Percentiles rank a stretch among this genome's conserved stretches.
Conservation (phyloP, 2,329 filamentous ascomycete genomes). For the Pseudopyrenochaeta lycopersici region DNA sequence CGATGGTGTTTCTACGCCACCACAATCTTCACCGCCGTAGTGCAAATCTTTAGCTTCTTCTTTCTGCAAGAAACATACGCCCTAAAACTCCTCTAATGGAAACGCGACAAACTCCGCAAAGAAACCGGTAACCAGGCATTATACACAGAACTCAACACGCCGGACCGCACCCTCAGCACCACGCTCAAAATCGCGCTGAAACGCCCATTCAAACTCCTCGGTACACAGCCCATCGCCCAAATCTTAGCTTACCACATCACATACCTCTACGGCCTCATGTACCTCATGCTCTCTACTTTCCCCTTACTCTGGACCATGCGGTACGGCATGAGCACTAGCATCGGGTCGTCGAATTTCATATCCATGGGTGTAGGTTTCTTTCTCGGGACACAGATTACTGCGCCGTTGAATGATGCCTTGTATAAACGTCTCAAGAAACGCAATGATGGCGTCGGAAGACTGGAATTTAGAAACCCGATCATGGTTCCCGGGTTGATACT, state of each 20-base stretch:
- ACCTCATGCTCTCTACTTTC: conserved; percentile 70
- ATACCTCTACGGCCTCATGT: conserved; percentile 70
- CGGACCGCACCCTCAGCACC: conserved; percentile 44
- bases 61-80: conserved; percentile 73
- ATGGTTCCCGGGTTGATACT: conserved; percentile 63
- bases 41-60: conserved; percentile 70
- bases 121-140: conserved; percentile 69
- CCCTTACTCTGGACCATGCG: conserved; percentile 64
- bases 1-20: conserved; percentile 77
- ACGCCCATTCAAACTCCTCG: conserved; percentile 65
- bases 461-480: conserved; percentile 71
- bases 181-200: conserved; percentile 53
- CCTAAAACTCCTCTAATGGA: conserved; percentile 67
- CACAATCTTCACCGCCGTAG: conserved; percentile 67
- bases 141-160: conserved; percentile 60
- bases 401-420: conserved; percentile 60
- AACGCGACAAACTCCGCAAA: conserved; percentile 64
- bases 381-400: conserved; percentile 53
- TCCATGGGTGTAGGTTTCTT: conserved; percentile 71
- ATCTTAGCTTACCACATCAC: conserved; percentile 64
- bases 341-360: conserved; percentile 71
- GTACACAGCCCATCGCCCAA: conserved; percentile 69
- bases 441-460: conserved; percentile 55
- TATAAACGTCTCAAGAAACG: conserved; percentile 58
- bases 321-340: conserved; percentile 66